Evolutionary conservation across 208 protist species (phyloP).

Genomic region (Naegleria fowleri): DNA sequence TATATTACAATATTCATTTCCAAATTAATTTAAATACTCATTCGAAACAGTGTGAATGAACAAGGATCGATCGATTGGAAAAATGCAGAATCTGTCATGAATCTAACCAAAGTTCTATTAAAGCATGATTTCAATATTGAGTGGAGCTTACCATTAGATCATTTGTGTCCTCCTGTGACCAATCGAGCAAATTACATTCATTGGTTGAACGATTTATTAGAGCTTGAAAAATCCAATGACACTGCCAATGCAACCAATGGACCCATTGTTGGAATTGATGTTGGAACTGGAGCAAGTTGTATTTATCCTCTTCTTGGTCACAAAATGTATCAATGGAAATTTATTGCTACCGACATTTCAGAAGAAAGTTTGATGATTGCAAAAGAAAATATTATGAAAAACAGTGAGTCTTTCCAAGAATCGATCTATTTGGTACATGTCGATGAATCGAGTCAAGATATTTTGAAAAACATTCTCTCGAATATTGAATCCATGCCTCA

Average conservation of each 20-base stretch:
- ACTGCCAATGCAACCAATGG: neutral
- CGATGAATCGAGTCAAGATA: neutral
- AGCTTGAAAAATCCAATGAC: neutral
- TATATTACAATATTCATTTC: neutral
- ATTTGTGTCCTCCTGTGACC: slow-evolving; percentile 21
- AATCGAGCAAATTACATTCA: slow-evolving; percentile 26
- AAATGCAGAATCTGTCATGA: neutral
- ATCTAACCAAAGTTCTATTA: slow-evolving; percentile 13
- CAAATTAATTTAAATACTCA: neutral
- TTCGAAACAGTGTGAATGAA: neutral
- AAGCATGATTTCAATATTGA: slow-evolving; percentile 14
- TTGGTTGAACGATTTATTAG: slow-evolving; percentile 24
- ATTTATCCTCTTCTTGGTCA: slow-evolving; percentile 28
- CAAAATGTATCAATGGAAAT: slow-evolving; percentile 23
- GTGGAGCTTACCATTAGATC: slow-evolving; percentile 19
- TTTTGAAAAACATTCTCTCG: neutral
- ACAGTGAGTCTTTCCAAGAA: neutral
- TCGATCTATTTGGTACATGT: neutral
- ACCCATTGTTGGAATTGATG: neutral
- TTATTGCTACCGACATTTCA: slow-evolving; percentile 23
- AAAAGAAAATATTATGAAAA: neutral
- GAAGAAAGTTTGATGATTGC: neutral
- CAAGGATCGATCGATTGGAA: neutral
- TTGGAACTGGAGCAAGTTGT: slow-evolving; percentile 13
- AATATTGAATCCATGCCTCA: neutral